Evolutionary conservation across 441 rosid species (phyloP).

Genomic region (Corymbia calophylla): DNA sequence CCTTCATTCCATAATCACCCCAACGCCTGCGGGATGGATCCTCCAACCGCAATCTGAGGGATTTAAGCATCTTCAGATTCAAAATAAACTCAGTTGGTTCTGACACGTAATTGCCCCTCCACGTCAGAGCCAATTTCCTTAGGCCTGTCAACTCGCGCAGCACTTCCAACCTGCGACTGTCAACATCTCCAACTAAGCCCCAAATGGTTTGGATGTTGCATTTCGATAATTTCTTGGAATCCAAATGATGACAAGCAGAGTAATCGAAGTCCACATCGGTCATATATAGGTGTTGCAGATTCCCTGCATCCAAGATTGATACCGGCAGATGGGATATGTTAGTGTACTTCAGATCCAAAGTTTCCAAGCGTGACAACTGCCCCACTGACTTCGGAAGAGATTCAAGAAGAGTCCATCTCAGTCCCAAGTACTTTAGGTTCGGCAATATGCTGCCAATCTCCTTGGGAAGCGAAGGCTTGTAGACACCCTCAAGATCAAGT

Average conservation of each 20-base stretch:
- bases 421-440: background rate
- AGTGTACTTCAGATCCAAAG: background rate
- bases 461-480: background rate
- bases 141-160: background rate
- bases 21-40: too few species aligned
- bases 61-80: background rate
- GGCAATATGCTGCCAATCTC: background rate
- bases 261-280: rapidly evolving
- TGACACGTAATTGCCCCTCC: background rate
- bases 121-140: background rate
- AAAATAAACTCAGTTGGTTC: background rate
- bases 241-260: background rate
- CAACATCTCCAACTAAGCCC: background rate
- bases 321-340: rapidly evolving
- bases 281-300: background rate
- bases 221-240: too few species aligned
- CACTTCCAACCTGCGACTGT: background rate
- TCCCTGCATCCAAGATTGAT: background rate
- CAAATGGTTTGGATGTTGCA: background rate
- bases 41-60: background rate
- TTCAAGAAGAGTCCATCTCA: background rate
- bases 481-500: background rate
- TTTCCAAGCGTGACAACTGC: background rate
- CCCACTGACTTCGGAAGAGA: background rate
- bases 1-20: background rate